Percentiles rank a stretch among this genome's conserved stretches.
Conservation (phyloP, 441 rosid species). For the Viola pubescens region DNA sequence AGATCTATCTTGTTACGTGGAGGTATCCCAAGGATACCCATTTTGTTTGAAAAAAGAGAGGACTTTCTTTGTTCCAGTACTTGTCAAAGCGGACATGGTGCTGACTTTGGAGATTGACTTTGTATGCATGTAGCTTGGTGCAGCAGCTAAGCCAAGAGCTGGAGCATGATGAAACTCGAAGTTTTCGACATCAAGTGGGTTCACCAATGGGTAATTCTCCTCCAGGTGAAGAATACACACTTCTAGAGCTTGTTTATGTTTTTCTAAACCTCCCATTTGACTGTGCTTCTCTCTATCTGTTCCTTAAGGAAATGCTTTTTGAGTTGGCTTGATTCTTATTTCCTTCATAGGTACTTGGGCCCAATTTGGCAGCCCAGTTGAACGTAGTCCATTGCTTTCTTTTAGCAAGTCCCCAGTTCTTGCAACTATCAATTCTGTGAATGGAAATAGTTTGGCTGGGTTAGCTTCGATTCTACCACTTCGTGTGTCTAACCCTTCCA, state of each 20-base stretch:
- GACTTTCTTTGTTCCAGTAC: too few relatives aligned
- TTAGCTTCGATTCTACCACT: slow-evolving; percentile 68
- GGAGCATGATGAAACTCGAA: slow-evolving; percentile 60
- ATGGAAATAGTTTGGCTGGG: slow-evolving; percentile 47
- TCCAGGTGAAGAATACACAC: slow-evolving; percentile 37
- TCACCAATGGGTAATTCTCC: slow-evolving; percentile 70
- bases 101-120: slow-evolving; percentile 14
- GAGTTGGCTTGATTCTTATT: slow-evolving; percentile 14
- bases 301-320: slow-evolving; percentile 11
- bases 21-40: too few relatives aligned
- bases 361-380: slow-evolving; percentile 57
- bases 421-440: slow-evolving; percentile 46
- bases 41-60: too few relatives aligned
- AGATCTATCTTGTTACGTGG: too few relatives aligned
- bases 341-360: slow-evolving; percentile 52
- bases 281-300: not conserved
- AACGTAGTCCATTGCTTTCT: slow-evolving; percentile 45
- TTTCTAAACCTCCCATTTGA: slow-evolving; percentile 8
- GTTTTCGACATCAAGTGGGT: slow-evolving; percentile 53
- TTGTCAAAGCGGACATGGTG: not conserved
- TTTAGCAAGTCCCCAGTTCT: slow-evolving; percentile 47
- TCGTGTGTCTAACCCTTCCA: slow-evolving; percentile 44
- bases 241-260: slow-evolving; percentile 5
- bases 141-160: slow-evolving; percentile 59
- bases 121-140: slow-evolving; percentile 42